Percentiles rank a stretch among this genome's conserved stretches.
Evolutionary conservation across 1,139 yeast species (phyloP).

Genomic region (Blastobotrys capitulatus): DNA sequence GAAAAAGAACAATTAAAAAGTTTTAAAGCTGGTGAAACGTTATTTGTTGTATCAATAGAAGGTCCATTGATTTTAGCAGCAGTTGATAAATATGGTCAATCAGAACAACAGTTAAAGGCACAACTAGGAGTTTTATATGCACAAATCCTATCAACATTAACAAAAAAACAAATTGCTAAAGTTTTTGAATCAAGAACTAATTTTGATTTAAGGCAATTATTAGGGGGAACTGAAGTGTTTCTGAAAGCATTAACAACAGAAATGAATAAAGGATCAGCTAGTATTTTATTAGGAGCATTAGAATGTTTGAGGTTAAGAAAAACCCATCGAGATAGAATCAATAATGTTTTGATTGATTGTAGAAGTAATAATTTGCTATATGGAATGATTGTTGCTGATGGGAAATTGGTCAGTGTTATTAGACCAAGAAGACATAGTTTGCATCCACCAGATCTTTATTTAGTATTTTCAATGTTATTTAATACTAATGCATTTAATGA

Average conservation of each 20-base stretch:
- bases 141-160: conserved; percentile 73
- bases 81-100: conserved; percentile 52
- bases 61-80: conserved; percentile 74
- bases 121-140: conserved; percentile 75
- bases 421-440: conserved; percentile 60
- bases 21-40: conserved; percentile 36
- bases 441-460: conserved; percentile 64
- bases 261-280: conserved; percentile 49
- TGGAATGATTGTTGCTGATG: conserved; percentile 55
- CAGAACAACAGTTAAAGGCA: conserved; percentile 49
- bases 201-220: conserved; percentile 71
- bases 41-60: conserved; percentile 57
- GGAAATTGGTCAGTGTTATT: conserved; percentile 52
- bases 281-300: conserved; percentile 54
- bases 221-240: conserved; percentile 62
- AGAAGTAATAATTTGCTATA: conserved; percentile 48
- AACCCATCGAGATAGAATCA: conserved; percentile 43
- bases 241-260: conserved; percentile 57
- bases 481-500: conserved; percentile 46
- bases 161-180: conserved; percentile 65
- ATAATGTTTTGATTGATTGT: conserved; percentile 39
- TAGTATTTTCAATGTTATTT: conserved; percentile 57
- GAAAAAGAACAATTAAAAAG: conserved; percentile 19
- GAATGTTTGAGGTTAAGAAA: conserved; percentile 51
- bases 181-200: conserved; percentile 69